A percentile compares a stretch with the other conserved stretches of the same genome.
These are phyloP conservation scores for Mallotus repandus DNA, from an alignment of 441 rosid genomes.

Conservation along the genomic window DNA sequence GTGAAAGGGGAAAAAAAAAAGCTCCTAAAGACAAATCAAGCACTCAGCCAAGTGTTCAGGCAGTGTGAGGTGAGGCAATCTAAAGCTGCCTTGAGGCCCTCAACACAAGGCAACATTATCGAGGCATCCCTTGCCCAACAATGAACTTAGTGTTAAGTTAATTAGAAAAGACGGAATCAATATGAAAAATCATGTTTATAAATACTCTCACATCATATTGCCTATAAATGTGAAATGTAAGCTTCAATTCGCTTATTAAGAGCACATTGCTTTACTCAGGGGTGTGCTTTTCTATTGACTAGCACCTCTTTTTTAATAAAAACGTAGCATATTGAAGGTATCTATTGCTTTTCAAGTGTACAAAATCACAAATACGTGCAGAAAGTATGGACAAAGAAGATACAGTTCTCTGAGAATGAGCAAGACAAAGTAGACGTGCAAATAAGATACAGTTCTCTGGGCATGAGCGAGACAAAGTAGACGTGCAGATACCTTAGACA, in stretches of 20 bases:
- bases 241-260: background rate
- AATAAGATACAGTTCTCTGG: constrained; percentile 25
- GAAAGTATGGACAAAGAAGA: constrained; percentile 16
- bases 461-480: constrained; percentile 10
- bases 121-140: background rate
- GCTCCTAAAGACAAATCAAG: background rate
- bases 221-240: background rate
- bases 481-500: constrained; percentile 58
- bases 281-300: background rate
- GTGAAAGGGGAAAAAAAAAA: background rate
- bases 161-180: background rate
- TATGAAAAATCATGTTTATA: background rate
- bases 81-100: background rate
- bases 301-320: background rate
- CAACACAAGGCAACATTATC: background rate
- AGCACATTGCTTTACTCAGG: background rate
- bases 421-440: constrained; percentile 12
- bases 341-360: background rate
- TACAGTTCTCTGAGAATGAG: background rate
- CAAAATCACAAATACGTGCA: background rate
- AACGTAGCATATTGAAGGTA: constrained; percentile 4
- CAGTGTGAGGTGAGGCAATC: background rate
- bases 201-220: background rate
- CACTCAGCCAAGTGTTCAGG: background rate
- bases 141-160: background rate